Conservation (phyloP, 192 early-diverging fungal genomes). For the Podila clonocystis region DNA sequence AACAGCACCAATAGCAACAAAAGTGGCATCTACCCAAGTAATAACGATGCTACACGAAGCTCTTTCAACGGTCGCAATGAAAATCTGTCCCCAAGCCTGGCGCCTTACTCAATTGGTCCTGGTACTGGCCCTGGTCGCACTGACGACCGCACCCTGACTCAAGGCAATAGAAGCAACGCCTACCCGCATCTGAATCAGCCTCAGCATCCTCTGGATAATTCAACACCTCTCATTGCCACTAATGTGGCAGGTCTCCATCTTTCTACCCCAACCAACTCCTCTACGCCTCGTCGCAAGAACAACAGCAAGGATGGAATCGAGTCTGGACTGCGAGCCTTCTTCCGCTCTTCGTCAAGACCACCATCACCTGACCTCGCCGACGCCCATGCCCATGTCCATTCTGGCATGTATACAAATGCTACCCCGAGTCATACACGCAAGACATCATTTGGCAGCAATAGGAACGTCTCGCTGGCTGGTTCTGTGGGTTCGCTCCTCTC, state of each 20-base stretch:
- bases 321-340: slow-evolving; percentile 33
- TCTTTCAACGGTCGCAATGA: neutral
- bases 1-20: neutral
- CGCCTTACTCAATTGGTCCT: neutral
- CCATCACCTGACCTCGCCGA: slow-evolving; percentile 33
- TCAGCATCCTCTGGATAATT: neutral
- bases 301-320: slow-evolving; percentile 27
- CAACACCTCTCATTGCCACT: no score
- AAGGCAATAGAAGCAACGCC: neutral
- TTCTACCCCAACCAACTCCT: neutral
- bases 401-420: neutral
- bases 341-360: slow-evolving; percentile 38
- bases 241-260: neutral
- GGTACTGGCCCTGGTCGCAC: neutral
- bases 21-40: neutral
- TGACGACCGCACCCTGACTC: neutral
- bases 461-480: slow-evolving; percentile 11
- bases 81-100: neutral
- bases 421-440: slow-evolving; percentile 31
- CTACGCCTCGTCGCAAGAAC: neutral
- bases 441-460: slow-evolving; percentile 30
- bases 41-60: neutral
- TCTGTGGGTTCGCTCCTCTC: slow-evolving; percentile 17
- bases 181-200: neutral
- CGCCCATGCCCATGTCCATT: no score